Percentiles rank a stretch among this genome's conserved stretches.
Conservation (phyloP, 1,284 basidiomycete species). For the Sporisorium exsertum region DNA sequence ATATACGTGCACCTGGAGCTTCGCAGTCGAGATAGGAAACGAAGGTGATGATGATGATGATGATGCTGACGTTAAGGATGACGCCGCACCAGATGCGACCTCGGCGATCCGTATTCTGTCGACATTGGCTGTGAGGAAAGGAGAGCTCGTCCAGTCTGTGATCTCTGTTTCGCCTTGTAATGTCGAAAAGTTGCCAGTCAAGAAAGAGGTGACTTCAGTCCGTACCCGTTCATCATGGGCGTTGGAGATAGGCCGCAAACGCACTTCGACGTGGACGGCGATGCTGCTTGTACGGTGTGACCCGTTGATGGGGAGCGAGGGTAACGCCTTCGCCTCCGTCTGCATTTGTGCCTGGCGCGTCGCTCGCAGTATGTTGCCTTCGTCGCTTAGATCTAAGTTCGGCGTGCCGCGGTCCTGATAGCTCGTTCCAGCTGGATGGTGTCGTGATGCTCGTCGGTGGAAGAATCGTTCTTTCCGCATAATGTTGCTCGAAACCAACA, state of each 20-base stretch:
- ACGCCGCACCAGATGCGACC: neutral
- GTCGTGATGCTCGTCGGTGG: neutral
- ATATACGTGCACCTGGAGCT: conserved; percentile 80
- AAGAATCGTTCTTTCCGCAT: neutral
- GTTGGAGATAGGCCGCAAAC: conserved; percentile 27
- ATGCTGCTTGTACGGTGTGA: conserved; percentile 1
- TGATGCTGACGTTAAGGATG: neutral
- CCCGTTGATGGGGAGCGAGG: conserved; percentile 6
- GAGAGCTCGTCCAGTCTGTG: conserved; percentile 75
- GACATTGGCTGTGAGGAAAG: conserved; percentile 79
- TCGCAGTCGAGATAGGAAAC: conserved; percentile 33
- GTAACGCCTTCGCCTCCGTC: conserved; percentile 6
- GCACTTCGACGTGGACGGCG: conserved; percentile 42
- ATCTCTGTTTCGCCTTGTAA: conserved; percentile 77
- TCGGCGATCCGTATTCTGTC: conserved; percentile 83
- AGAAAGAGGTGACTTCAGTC: conserved; percentile 12
- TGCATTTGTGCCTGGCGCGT: conserved; percentile 12
- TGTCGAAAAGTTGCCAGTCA: conserved; percentile 35
- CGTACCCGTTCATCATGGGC: conserved; percentile 21
- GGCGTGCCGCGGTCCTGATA: too few species aligned
- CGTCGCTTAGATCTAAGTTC: neutral
- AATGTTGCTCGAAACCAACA: conserved; percentile 4
- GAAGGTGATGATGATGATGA: conserved; percentile 23
- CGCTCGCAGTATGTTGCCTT: neutral
- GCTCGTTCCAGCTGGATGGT: neutral